Percentiles rank a stretch among this genome's conserved stretches.
These are phyloP conservation scores for Podospora sp. DNA, from an alignment of 495 filamentous ascomycete genomes.

Conservation along the genomic window DNA sequence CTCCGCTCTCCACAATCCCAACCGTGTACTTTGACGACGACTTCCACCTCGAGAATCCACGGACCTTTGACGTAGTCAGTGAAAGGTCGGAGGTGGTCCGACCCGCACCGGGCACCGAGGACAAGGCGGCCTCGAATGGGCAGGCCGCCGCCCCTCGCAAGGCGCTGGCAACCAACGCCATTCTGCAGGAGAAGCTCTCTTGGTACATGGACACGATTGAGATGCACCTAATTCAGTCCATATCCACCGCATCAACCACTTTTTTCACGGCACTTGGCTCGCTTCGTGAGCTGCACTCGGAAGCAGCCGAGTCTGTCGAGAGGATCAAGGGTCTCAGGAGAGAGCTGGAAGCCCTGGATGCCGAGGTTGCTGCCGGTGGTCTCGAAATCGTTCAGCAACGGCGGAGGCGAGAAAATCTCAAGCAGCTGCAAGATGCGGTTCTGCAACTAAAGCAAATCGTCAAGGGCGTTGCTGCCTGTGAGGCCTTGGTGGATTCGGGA, in stretches of 20 bases:
- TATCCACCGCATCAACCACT: constrained; percentile 89
- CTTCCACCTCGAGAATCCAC: constrained; percentile 94
- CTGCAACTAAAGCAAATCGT: constrained; percentile 80
- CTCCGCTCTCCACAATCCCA: constrained; percentile 90
- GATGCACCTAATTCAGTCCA: constrained; percentile 93
- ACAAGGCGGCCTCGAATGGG: constrained; percentile 64
- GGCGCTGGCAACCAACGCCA: constrained; percentile 92
- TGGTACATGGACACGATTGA: constrained; percentile 99
- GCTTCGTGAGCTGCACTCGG: constrained; percentile 83
- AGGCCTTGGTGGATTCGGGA: constrained; percentile 77
- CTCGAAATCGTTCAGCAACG: constrained; percentile 83
- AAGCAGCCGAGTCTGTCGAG: constrained; percentile 88
- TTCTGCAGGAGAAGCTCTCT: constrained; percentile 97
- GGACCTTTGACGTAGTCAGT: constrained; percentile 95
- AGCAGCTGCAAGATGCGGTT: constrained; percentile 78
- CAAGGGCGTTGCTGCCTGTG: constrained; percentile 72
- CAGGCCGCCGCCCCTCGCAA: constrained; percentile 69
- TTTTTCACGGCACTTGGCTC: constrained; percentile 97
- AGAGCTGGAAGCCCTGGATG: constrained; percentile 78
- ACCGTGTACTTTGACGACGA: constrained; percentile 91
- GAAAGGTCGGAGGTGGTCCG: constrained; percentile 91
- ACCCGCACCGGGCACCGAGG: constrained; percentile 60
- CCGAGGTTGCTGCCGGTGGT: constrained; percentile 84
- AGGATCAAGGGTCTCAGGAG: constrained; percentile 79
- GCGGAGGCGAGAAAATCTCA: constrained; percentile 79